Base-by-base conservation (phyloP, 331 rosid species). In the Malus hybrid region DNA sequence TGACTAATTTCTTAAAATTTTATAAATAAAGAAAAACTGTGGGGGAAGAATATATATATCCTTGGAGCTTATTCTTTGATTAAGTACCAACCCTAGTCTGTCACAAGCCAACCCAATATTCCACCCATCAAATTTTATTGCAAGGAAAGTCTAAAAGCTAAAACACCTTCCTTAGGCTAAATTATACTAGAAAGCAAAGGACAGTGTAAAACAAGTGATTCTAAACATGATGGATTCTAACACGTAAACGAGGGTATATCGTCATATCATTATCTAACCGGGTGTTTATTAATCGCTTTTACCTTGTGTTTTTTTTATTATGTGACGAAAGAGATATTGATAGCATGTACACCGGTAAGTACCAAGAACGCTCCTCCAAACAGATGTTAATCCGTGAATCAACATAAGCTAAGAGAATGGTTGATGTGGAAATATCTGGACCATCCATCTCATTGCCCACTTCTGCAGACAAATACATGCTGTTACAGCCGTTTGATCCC, bases 401-500 rank as follows among this genome's bases (percentile, higher is more conserved):
- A 73, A 75, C 61, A 65, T 67, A 10, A 34, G 73, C 29, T 16
- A 36, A 24, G 31, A 20, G 42, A 29, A 52, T 16, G 20, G 16
- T 10, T 73, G 32, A 28, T 13, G 69, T 19, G 73, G 66, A 36
- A 27, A 4, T 52, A 20, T 39, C 18, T 36, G 34, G 28, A 68
- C 69, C 31, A 16, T 68, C 60, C 31, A 28, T 20, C 60, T 68
- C 73, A 20, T 33, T 63, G 56, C 31, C 19, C 29, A 62, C 39
- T 69, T 72, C 28, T 66, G 14, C 16, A 24, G 29, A 70, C 65
- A 61, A 69, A 52, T 54, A 63, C 57, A 16, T 16, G 64, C 19
- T 50, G 65, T 63, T 73, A 52, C 18, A 28, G 59, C 54, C 20
- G 44, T 61, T 75, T 76, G 44, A 62, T 69, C 62, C 70, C 80